Evolutionary conservation across 352 stramenopile species (phyloP).

Genomic region (Pythium dissotocum): DNA sequence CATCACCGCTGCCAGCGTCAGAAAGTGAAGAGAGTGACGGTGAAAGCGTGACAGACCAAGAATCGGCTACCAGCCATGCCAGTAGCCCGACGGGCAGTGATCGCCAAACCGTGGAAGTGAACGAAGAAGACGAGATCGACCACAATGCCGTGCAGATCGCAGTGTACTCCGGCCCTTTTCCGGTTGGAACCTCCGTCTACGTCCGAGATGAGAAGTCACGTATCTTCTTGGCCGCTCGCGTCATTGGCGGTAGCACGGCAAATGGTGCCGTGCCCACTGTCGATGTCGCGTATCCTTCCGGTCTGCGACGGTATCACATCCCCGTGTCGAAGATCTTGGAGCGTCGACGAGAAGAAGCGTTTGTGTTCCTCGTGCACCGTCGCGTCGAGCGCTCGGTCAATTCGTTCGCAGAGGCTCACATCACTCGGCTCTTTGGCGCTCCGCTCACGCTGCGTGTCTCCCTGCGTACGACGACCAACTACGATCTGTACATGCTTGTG

Average conservation of each 20-base stretch:
- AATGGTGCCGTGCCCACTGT: constrained; percentile 42
- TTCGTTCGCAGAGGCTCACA: constrained; percentile 78
- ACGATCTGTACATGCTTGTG: constrained; percentile 76
- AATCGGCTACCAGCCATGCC: constrained; percentile 2
- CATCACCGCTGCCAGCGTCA: background rate
- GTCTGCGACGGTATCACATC: constrained; percentile 62
- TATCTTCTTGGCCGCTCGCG: constrained; percentile 53
- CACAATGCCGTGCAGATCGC: background rate
- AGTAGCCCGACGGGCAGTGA: constrained; percentile 17
- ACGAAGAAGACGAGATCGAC: constrained; percentile 9
- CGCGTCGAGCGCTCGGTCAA: constrained; percentile 80
- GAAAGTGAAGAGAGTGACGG: constrained; percentile 22
- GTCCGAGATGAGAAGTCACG: constrained; percentile 68
- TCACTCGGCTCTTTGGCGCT: constrained; percentile 78
- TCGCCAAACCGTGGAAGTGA: constrained; percentile 11
- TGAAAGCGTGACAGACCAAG: constrained; percentile 4
- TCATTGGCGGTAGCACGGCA: constrained; percentile 62
- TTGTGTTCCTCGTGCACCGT: constrained; percentile 83
- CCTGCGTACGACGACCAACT: constrained; percentile 56
- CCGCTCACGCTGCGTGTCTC: constrained; percentile 77
- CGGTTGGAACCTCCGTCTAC: constrained; percentile 58
- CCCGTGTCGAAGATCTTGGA: constrained; percentile 56
- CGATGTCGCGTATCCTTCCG: constrained; percentile 68
- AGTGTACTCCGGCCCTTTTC: constrained; percentile 21
- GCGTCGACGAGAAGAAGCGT: constrained; percentile 51